phyloP scores from a whole-genome alignment of 805 yeast genomes.

The Teunomyces cretensis region DNA sequence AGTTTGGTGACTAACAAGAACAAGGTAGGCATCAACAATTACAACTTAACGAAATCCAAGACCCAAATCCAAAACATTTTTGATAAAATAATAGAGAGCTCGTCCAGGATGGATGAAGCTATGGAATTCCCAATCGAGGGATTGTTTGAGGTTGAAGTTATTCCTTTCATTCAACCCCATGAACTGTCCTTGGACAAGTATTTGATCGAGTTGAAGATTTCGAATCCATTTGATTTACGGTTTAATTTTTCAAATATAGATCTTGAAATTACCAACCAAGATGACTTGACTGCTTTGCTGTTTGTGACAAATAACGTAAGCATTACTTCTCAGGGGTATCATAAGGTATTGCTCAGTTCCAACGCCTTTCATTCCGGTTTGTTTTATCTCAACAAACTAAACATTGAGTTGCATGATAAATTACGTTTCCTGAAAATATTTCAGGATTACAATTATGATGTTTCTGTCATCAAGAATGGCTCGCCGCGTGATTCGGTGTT shows the following conservation, averaged over 20 bases:
- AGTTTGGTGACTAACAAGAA: slow-evolving; percentile 20
- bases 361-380: slow-evolving; percentile 32
- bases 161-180: slow-evolving; percentile 36
- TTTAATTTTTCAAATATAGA: slow-evolving; percentile 20
- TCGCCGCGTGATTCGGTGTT: neutral
- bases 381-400: slow-evolving; percentile 23
- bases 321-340: slow-evolving; percentile 7
- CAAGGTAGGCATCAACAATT: slow-evolving; percentile 28
- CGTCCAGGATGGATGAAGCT: slow-evolving; percentile 16
- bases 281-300: slow-evolving; percentile 5
- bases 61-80: slow-evolving; percentile 16
- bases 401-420: slow-evolving; percentile 15
- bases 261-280: slow-evolving; percentile 18
- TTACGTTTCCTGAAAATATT: slow-evolving; percentile 17
- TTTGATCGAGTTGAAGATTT: slow-evolving; percentile 32
- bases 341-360: slow-evolving; percentile 20
- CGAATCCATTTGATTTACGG: slow-evolving; percentile 26
- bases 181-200: slow-evolving; percentile 32
- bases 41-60: slow-evolving; percentile 18
- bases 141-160: slow-evolving; percentile 35
- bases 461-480: slow-evolving; percentile 5
- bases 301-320: slow-evolving; percentile 11
- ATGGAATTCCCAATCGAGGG: slow-evolving; percentile 30
- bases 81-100: slow-evolving; percentile 16
- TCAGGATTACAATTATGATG: slow-evolving; percentile 4